These are phyloP conservation scores for Colletotrichum trifolii DNA, from an alignment of 2,329 filamentous ascomycete genomes.

Conservation along the genomic window DNA sequence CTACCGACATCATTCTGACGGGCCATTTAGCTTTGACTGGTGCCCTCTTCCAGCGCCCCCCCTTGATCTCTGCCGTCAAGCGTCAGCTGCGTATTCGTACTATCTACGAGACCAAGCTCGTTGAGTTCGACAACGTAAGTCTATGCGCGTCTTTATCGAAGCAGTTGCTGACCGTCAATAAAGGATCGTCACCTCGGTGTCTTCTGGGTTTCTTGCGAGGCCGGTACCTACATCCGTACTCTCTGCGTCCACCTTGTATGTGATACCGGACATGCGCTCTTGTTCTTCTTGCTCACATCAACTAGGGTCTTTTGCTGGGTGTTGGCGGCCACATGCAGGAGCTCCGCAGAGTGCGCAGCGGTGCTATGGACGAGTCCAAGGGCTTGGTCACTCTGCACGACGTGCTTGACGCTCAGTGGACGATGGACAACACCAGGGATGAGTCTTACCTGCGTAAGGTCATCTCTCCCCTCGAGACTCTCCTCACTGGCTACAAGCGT, in stretches of 20 bases:
- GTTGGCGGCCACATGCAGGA: slow-evolving; percentile 99
- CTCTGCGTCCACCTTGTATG: slow-evolving; percentile 85
- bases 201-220: slow-evolving; percentile 99
- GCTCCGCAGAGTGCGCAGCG: slow-evolving; percentile 90
- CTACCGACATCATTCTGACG: slow-evolving; percentile 25
- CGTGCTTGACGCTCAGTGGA: slow-evolving; percentile 95
- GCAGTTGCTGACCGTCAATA: slow-evolving; percentile 23
- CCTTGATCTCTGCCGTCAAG: slow-evolving; percentile 98
- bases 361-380: slow-evolving; percentile 93
- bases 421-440: slow-evolving; percentile 90
- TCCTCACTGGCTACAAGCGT: slow-evolving; percentile 93
- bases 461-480: slow-evolving; percentile 91
- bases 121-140: slow-evolving; percentile 88
- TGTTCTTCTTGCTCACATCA: slow-evolving; percentile 24
- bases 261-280: slow-evolving; percentile 45
- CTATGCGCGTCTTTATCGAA: slow-evolving; percentile 3
- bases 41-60: slow-evolving; percentile 95
- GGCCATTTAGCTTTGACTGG: slow-evolving; percentile 75
- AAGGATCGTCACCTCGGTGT: slow-evolving; percentile 91
- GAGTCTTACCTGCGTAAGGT: slow-evolving; percentile 92
- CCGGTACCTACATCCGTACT: slow-evolving; percentile 98
- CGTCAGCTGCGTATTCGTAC: slow-evolving; percentile 97
- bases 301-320: slow-evolving; percentile 71
- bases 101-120: slow-evolving; percentile 95
- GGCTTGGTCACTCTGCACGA: slow-evolving; percentile 94